These are phyloP conservation scores for Entomortierella parvispora DNA, from an alignment of 192 early-diverging fungal species.

Conservation along the genomic window DNA sequence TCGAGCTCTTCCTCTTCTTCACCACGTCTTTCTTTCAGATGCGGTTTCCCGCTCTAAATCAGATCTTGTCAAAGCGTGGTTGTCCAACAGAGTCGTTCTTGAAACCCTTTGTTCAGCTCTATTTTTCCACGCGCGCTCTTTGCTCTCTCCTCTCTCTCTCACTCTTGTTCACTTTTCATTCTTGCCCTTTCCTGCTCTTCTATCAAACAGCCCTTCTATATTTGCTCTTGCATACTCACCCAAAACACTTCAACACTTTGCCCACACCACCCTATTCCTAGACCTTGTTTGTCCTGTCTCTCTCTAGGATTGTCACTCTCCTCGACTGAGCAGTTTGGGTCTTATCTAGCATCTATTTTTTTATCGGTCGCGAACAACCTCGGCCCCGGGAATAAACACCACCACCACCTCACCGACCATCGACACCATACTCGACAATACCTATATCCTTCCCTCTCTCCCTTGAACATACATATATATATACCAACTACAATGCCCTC, in stretches of 20 bases:
- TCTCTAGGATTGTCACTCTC: conserved; percentile 16
- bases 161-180: conserved; percentile 7
- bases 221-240: background rate
- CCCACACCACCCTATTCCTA: too few species aligned
- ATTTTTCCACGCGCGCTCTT: conserved; percentile 8
- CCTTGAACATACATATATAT: too few species aligned
- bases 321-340: background rate
- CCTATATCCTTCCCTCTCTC: too few species aligned
- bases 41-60: background rate
- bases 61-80: background rate
- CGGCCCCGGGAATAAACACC: too few species aligned
- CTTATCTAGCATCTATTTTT: background rate
- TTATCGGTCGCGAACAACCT: background rate
- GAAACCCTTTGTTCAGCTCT: background rate
- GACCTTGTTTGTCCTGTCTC: conserved; percentile 5
- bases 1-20: too few species aligned
- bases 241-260: too few species aligned
- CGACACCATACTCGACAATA: too few species aligned
- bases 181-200: conserved; percentile 1
- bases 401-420: background rate
- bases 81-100: background rate
- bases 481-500: conserved; percentile 1
- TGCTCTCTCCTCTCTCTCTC: conserved; percentile 1
- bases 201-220: conserved; percentile 4
- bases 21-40: background rate